Base-by-base conservation (phyloP, 441 rosid species). In the Jatropha podagrica region DNA sequence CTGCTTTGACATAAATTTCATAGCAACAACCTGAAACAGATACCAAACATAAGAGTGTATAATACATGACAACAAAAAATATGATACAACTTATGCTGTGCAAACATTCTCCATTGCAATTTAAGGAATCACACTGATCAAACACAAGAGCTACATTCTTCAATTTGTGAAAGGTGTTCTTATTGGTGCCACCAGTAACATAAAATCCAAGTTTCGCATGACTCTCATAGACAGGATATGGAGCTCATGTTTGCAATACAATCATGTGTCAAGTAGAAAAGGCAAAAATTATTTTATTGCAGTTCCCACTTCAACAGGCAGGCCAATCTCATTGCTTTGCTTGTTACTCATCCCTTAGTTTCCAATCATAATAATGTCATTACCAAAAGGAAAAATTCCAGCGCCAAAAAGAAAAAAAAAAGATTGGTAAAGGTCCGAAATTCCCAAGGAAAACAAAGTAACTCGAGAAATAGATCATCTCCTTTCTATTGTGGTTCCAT, bases 1-100 rank as follows among this genome's bases (percentile, higher is more conserved):
- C 73, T 20, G 91, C 89, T 83, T 65, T 90, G 65, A 84, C 97
- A 78, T 91, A 95, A 76, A 95, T 92, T 82, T 95, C 97, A 77
- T 91, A 92, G 91, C 97, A 90, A 84, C 95, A 93, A 18, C 96
- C 98, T 95, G 88, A 72, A 80, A 86, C 42, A 72, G 17, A 59
- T 14, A 10, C 3, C 5, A 27, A 48, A 42, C 7, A 13, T 32
- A 44, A 64, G 59, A 41, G 62, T 46, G 18, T 7, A 23, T 3
- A 40, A 0, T 12, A 20, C 56, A 46, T 46, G 5, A 40, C 32
- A 40, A 27, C 5, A 10, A 46, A 37, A 5, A 46, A 40, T 32
- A 13, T 48, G 15, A 18, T 32, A 66, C 46, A 1, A 42, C 46
- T 61, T 8, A 67, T 65, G 10, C 9, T 27, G 20, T 41, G 37